Evolutionary conservation across 768 basidiomycete genomes (phyloP).

Genomic region (Steccherinum ochraceum): DNA sequence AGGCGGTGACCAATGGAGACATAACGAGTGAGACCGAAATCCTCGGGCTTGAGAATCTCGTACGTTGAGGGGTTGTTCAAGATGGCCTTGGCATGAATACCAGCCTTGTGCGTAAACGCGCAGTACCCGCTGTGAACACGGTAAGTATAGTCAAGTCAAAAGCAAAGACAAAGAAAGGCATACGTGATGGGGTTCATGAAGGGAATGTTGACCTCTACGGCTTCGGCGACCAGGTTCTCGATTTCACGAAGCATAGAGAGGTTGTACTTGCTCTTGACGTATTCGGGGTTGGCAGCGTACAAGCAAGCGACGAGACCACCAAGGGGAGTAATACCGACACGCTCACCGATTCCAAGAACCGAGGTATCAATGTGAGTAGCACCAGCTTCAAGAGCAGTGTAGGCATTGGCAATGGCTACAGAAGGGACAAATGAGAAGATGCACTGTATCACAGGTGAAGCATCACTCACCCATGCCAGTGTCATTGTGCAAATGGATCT

Average conservation of each 20-base stretch:
- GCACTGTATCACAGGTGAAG: background rate
- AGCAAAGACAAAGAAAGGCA: constrained; percentile 16
- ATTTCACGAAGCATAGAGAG: constrained; percentile 95
- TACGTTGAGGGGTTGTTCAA: constrained; percentile 99
- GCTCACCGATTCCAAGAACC: constrained; percentile 96
- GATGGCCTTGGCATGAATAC: constrained; percentile 99
- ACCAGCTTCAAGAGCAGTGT: constrained; percentile 96
- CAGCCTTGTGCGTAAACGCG: constrained; percentile 99
- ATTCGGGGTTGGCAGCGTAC: constrained; percentile 95
- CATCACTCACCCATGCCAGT: constrained; percentile 78
- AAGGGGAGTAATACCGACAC: constrained; percentile 97
- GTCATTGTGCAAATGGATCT: constrained; percentile 97
- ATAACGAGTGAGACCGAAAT: constrained; percentile 96
- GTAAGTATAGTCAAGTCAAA: background rate
- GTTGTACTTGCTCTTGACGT: constrained; percentile 99
- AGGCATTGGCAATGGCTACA: constrained; percentile 94
- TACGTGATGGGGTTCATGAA: constrained; percentile 96
- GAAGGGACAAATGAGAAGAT: constrained; percentile 6
- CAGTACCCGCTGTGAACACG: constrained; percentile 81
- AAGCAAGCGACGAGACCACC: constrained; percentile 96
- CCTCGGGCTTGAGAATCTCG: constrained; percentile 98
- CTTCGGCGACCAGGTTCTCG: constrained; percentile 97
- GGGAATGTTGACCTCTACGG: constrained; percentile 95
- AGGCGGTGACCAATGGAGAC: constrained; percentile 97
- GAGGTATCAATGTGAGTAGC: constrained; percentile 99